A percentile compares a stretch with the other conserved stretches of the same genome.
Conservation (phyloP, 345 rosid genomes). For the Firmiana major region DNA sequence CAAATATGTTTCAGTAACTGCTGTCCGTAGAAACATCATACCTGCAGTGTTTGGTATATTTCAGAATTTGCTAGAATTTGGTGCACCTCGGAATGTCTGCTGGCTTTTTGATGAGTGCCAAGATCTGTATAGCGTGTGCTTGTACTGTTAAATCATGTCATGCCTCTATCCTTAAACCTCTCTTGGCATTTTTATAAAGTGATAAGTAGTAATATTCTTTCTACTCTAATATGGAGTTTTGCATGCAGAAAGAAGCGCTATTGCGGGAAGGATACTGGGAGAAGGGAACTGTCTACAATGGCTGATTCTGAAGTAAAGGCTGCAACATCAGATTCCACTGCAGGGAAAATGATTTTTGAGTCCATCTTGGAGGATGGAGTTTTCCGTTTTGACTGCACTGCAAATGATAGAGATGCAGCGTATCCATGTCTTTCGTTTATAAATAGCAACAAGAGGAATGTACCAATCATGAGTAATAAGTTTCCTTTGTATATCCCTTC, state of each 20-base stretch:
- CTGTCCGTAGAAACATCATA: background rate
- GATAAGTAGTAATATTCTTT: background rate
- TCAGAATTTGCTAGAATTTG: background rate
- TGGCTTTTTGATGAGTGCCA: background rate
- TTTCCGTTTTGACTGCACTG: constrained; percentile 73
- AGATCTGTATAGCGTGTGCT: background rate
- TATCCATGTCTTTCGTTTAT: constrained; percentile 71
- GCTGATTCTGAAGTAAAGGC: constrained; percentile 27
- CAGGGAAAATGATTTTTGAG: constrained; percentile 58
- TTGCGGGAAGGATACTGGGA: constrained; percentile 4
- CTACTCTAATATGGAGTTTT: constrained; percentile 5
- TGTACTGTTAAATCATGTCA: background rate
- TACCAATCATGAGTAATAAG: constrained; percentile 29
- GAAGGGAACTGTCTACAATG: constrained; percentile 34
- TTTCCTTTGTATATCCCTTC: constrained; percentile 57
- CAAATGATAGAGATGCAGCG: constrained; percentile 48
- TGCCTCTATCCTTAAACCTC: background rate
- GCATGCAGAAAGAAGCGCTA: constrained; percentile 38
- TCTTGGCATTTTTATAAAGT: background rate
- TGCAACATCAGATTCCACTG: constrained; percentile 25
- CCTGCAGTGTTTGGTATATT: too few relatives aligned
- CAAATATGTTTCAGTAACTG: background rate
- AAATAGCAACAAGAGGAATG: constrained; percentile 50
- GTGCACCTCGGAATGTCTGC: background rate
- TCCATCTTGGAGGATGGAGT: constrained; percentile 70